phyloP scores from a whole-genome alignment of 805 yeast species.

The Cyberlindnera meyerae region DNA sequence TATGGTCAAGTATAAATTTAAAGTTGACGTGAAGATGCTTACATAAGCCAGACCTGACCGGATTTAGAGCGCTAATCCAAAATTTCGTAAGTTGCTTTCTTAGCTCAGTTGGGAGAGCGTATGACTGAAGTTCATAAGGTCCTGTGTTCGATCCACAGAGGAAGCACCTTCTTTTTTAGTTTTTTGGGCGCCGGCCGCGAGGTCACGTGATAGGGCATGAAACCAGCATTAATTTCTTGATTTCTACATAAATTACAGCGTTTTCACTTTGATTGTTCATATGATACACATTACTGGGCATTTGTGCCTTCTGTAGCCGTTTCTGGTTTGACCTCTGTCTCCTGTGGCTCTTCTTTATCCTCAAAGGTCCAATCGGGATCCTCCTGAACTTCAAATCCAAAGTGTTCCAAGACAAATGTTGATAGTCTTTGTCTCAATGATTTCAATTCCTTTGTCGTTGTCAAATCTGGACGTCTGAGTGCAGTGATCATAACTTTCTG shows the following conservation, averaged over 20 bases:
- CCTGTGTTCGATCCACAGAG: slow-evolving; percentile 80
- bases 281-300: no score
- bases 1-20: no score
- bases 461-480: slow-evolving; percentile 33
- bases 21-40: no score
- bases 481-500: slow-evolving; percentile 29
- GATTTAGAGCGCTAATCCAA: no score
- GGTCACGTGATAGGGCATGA: no score
- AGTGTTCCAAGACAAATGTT: slow-evolving; percentile 22
- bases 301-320: no score
- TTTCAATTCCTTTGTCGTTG: slow-evolving; percentile 11
- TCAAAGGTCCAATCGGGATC: slow-evolving; percentile 28
- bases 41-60: no score
- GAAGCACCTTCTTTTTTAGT: slow-evolving; percentile 36
- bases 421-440: slow-evolving; percentile 16
- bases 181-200: neutral
- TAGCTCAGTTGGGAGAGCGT: slow-evolving; percentile 33
- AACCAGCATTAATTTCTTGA: no score
- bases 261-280: slow-evolving; percentile 2
- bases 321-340: no score
- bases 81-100: slow-evolving; percentile 25
- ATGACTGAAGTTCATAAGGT: slow-evolving; percentile 59
- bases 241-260: no score
- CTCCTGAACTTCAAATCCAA: slow-evolving; percentile 24
- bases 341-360: slow-evolving; percentile 10